Conservation (phyloP, 108 stramenopile species). For the Cyclotella sp. region DNA sequence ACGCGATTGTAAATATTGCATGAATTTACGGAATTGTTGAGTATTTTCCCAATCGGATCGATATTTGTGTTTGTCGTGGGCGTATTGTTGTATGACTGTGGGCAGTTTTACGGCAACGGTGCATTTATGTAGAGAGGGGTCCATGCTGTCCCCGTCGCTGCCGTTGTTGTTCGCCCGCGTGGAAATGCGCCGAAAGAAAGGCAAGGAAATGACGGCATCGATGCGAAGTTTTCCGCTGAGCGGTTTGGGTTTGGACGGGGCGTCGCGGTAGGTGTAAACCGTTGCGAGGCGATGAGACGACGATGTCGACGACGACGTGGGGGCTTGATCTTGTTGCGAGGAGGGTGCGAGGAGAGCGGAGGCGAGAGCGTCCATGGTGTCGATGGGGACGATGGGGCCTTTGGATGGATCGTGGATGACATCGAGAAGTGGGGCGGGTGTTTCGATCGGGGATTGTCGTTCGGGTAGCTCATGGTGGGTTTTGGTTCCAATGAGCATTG, state of each 20-base stretch:
- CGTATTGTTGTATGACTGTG: constrained; percentile 30
- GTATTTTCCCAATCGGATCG: constrained; percentile 62
- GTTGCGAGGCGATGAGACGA: constrained; percentile 30
- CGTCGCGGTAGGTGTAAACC: constrained; percentile 78
- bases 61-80: constrained; percentile 25
- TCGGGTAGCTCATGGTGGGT: constrained; percentile 36
- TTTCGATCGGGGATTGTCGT: constrained; percentile 42
- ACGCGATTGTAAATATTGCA: constrained; percentile 46
- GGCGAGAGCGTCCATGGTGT: constrained; percentile 26
- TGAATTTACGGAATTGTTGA: constrained; percentile 55
- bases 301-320: not conserved
- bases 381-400: not conserved
- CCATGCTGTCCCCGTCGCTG: not conserved
- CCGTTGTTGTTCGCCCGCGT: constrained; percentile 25
- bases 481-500: too few relatives aligned
- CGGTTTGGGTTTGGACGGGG: constrained; percentile 63
- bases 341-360: constrained; percentile 36
- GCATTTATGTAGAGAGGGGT: constrained; percentile 38
- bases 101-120: constrained; percentile 67
- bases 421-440: constrained; percentile 39
- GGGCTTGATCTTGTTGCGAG: not conserved
- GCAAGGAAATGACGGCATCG: constrained; percentile 26
- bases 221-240: constrained; percentile 56
- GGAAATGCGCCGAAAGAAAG: constrained; percentile 51
- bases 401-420: constrained; percentile 6